These are phyloP conservation scores for Rhynchospora breviuscula DNA, from an alignment of 176 grass and related monocot species.

Conservation along the genomic window DNA sequence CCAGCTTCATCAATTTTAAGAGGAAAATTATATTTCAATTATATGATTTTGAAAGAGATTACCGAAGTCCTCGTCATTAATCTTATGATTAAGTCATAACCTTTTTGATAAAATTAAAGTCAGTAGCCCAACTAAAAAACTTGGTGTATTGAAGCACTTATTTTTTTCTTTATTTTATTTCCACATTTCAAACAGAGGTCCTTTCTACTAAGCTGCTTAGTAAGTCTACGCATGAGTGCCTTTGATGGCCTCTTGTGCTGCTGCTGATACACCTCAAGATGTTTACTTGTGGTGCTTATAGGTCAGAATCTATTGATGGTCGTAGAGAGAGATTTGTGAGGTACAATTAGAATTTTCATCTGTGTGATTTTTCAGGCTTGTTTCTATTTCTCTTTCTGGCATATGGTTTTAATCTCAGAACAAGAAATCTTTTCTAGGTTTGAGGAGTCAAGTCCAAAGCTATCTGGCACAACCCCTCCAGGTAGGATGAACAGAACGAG, in stretches of 20 bases:
- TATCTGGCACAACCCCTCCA: conserved; percentile 45
- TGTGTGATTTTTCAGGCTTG: neutral
- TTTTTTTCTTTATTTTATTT: neutral
- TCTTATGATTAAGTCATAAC: neutral
- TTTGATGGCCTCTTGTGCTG: conserved; percentile 12
- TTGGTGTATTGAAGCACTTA: neutral
- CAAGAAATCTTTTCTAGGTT: conserved; percentile 34
- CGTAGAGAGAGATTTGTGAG: conserved; percentile 53
- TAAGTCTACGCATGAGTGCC: neutral
- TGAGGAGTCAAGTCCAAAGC: conserved; percentile 37
- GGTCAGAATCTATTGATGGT: conserved; percentile 46
- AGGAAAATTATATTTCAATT: neutral
- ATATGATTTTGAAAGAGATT: neutral
- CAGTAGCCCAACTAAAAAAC: neutral
- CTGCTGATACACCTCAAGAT: conserved; percentile 26
- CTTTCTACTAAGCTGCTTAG: neutral
- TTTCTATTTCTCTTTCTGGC: no score
- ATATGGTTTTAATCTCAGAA: neutral
- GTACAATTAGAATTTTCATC: conserved; percentile 7
- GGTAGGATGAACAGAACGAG: conserved; percentile 35
- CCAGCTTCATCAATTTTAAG: neutral
- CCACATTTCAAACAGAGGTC: neutral
- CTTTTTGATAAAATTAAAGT: neutral
- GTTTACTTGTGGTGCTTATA: conserved; percentile 53
- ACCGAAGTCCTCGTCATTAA: neutral